These are phyloP conservation scores for Xylariaceae sp. DNA, from an alignment of 2,329 filamentous ascomycete species.

Conservation along the genomic window DNA sequence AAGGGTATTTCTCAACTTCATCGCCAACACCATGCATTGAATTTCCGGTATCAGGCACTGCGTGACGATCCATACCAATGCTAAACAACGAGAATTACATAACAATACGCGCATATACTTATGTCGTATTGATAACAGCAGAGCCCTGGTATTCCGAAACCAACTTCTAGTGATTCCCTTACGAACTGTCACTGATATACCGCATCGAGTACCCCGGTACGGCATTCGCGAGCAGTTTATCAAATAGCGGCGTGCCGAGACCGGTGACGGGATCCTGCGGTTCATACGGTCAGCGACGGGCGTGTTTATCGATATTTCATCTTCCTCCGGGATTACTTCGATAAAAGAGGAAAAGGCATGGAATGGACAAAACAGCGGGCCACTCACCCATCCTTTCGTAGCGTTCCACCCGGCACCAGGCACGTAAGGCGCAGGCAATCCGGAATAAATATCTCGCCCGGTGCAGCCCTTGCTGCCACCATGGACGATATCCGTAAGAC, in stretches of 20 bases:
- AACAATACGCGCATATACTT: too few species aligned
- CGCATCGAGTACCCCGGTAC: conserved; percentile 8
- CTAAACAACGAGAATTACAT: too few species aligned
- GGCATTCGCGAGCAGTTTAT: conserved; percentile 29
- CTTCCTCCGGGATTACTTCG: neutral
- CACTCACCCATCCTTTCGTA: conserved; percentile 38
- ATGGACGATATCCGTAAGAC: conserved; percentile 42
- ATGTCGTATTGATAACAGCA: too few species aligned
- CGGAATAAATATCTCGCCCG: conserved; percentile 27
- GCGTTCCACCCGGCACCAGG: conserved; percentile 40
- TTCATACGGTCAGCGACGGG: neutral
- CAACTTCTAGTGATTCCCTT: too few species aligned
- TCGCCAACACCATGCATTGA: too few species aligned
- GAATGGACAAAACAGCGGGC: neutral
- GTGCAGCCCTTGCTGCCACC: conserved; percentile 36
- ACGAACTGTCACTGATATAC: too few species aligned
- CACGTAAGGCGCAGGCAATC: conserved; percentile 27
- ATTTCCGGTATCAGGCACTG: too few species aligned
- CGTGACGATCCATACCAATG: too few species aligned
- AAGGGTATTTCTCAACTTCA: too few species aligned
- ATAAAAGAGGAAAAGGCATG: neutral
- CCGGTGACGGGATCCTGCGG: conserved; percentile 35
- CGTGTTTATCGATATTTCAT: too few species aligned
- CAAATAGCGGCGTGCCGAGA: conserved; percentile 43
- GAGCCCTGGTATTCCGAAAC: too few species aligned